A percentile compares a stretch with the other conserved stretches of the same genome.
Conservation (phyloP, 257 asterid genomes). For the Cynanchum wilfordii region DNA sequence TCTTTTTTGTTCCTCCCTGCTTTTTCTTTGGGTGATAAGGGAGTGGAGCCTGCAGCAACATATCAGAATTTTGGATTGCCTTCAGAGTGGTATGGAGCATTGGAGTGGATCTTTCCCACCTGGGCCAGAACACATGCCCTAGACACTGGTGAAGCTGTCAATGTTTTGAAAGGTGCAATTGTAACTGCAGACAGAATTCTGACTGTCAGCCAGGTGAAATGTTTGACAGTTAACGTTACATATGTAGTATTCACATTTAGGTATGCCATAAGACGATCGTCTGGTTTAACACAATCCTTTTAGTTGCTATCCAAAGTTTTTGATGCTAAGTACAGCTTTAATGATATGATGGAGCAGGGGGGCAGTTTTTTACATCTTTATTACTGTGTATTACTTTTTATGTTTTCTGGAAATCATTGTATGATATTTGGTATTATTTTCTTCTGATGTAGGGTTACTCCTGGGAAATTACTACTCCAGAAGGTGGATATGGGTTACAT, state of each 20-base stretch:
- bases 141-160: conserved; percentile 97
- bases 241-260: neutral
- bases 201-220: conserved; percentile 84
- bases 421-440: neutral
- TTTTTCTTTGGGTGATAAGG: conserved; percentile 35
- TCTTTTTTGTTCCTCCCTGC: neutral
- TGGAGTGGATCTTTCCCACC: conserved; percentile 93
- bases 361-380: neutral
- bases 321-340: neutral
- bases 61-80: conserved; percentile 76
- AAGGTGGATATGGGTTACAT: conserved; percentile 89
- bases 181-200: conserved; percentile 88
- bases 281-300: neutral
- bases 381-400: neutral
- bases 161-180: conserved; percentile 81
- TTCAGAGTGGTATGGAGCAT: conserved; percentile 83
- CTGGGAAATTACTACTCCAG: conserved; percentile 91
- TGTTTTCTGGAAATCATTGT: neutral
- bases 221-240: neutral
- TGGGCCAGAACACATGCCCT: conserved; percentile 98
- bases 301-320: neutral
- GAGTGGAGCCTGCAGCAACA: conserved; percentile 85
- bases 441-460: conserved; percentile 76
- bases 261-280: neutral
- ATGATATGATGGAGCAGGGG: neutral